phyloP scores from a whole-genome alignment of 805 yeast genomes.

The Metschnikowia shivogae region DNA sequence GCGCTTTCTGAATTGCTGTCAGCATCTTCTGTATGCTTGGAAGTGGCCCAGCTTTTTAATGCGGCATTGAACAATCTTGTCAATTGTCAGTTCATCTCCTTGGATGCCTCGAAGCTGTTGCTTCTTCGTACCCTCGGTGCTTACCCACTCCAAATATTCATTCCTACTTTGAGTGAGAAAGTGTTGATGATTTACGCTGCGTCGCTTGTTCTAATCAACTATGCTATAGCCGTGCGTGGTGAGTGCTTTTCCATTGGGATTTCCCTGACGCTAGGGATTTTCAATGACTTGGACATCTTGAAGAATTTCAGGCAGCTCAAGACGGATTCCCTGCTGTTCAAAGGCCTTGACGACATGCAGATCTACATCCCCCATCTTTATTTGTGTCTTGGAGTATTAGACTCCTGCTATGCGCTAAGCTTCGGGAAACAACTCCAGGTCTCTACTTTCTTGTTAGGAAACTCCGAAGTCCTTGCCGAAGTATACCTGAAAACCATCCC shows the following conservation, averaged over 20 bases:
- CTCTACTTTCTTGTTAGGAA: not conserved
- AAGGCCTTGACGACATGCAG: constrained; percentile 11
- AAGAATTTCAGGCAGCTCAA: constrained; percentile 27
- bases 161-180: constrained; percentile 19
- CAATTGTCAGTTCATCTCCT: constrained; percentile 28
- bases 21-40: constrained; percentile 24
- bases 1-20: constrained; percentile 11
- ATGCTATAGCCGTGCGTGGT: constrained; percentile 56
- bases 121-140: constrained; percentile 33
- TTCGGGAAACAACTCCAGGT: constrained; percentile 42
- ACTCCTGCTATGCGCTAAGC: constrained; percentile 48
- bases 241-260: constrained; percentile 56
- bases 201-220: constrained; percentile 42
- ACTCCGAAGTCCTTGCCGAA: not conserved
- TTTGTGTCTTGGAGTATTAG: constrained; percentile 44
- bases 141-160: constrained; percentile 29
- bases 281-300: constrained; percentile 49
- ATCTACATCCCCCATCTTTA: constrained; percentile 40
- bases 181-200: constrained; percentile 27
- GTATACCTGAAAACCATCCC: not conserved
- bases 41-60: constrained; percentile 40
- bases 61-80: constrained; percentile 37
- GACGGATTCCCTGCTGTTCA: not conserved
- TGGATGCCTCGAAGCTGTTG: constrained; percentile 30
- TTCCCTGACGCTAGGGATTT: constrained; percentile 31